Conservation (phyloP, 2,329 filamentous ascomycete species). For the Blastomyces gilchristii region DNA sequence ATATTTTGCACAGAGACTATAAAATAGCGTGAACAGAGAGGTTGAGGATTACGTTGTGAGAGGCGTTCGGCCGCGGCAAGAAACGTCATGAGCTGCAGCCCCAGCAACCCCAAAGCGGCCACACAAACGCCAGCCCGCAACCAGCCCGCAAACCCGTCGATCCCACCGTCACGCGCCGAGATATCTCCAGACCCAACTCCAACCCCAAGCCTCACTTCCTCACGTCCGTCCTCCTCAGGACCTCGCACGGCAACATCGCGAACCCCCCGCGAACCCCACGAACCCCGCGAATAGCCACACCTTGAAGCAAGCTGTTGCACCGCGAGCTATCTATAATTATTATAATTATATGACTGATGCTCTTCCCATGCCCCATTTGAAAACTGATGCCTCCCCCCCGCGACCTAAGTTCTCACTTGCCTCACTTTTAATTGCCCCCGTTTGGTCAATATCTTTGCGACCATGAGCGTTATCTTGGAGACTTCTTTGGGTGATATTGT, state of each 20-base stretch:
- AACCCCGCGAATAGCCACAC: background rate
- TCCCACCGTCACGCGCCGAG: background rate
- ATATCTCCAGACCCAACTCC: background rate
- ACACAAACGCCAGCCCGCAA: background rate
- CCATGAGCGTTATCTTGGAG: conserved; percentile 88
- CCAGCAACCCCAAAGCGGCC: background rate
- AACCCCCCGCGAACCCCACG: background rate
- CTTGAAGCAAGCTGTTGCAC: background rate
- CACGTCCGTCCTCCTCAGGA: background rate
- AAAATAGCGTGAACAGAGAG: background rate
- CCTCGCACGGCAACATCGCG: background rate
- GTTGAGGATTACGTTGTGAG: background rate
- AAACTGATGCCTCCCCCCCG: background rate
- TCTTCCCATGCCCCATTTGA: background rate
- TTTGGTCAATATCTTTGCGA: conserved; percentile 7
- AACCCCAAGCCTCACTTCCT: background rate
- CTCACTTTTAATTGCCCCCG: background rate
- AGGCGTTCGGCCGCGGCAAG: background rate
- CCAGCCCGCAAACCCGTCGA: background rate
- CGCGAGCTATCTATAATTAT: background rate
- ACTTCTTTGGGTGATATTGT: conserved; percentile 90
- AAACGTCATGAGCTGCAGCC: background rate
- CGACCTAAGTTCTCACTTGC: background rate
- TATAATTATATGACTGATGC: background rate
- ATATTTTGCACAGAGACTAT: background rate